Conservation (phyloP, 176 grass and related monocot genomes). For the Carex myosuroides region DNA sequence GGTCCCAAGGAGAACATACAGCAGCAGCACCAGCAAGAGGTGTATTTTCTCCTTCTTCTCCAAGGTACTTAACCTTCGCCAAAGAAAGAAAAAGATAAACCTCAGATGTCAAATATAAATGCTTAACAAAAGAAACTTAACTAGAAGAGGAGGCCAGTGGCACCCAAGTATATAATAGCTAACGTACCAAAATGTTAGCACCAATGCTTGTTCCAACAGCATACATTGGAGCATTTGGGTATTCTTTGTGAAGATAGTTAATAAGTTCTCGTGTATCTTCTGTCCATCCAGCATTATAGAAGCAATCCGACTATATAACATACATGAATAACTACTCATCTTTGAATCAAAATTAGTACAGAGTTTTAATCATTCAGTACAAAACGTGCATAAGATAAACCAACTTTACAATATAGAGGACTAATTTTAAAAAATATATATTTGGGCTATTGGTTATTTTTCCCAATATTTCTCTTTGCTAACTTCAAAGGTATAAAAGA, state of each 20-base stretch:
- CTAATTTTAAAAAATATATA: no score
- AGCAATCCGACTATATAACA: constrained; percentile 67
- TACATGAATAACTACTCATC: constrained; percentile 4
- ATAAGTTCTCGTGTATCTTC: constrained; percentile 73
- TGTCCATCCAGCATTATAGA: constrained; percentile 97
- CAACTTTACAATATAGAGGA: neutral
- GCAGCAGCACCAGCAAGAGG: constrained; percentile 80
- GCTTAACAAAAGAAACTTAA: neutral
- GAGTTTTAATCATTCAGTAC: constrained; percentile 8
- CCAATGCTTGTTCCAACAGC: constrained; percentile 96
- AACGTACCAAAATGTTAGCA: constrained; percentile 84
- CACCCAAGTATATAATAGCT: neutral
- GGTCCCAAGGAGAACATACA: constrained; percentile 97
- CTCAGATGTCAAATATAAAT: constrained; percentile 25
- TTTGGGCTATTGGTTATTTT: neutral
- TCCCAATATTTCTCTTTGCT: neutral
- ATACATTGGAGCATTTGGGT: constrained; percentile 69
- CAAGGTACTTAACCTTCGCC: constrained; percentile 91
- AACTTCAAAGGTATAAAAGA: neutral
- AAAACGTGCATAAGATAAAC: constrained; percentile 24
- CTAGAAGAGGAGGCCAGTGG: neutral
- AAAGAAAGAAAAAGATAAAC: constrained; percentile 10
- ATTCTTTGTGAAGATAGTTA: constrained; percentile 68
- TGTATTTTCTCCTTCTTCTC: constrained; percentile 89
- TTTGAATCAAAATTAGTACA: neutral